Base-by-base conservation (phyloP, 345 rosid genomes). In the Brassica nigra region DNA sequence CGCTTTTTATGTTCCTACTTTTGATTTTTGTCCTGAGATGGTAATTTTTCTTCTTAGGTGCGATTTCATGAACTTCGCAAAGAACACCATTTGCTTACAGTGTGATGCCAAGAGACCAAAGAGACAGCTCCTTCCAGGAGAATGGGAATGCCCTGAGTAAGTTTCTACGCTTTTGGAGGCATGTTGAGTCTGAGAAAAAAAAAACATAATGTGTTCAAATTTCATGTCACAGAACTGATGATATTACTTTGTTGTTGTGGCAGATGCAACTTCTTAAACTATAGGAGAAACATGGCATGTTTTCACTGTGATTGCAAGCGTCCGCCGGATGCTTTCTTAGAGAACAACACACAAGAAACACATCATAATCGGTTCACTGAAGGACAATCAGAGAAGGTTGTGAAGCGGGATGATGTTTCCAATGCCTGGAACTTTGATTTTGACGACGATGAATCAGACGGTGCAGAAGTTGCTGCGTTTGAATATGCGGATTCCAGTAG, bases 131-230 rank as follows among this genome's bases (percentile, higher is more conserved):
- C 97, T 95, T 82, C 99, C 98, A 12, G 99, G 99, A 75, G 99
- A 95, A 86, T 95, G 99, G 99, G 99, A 93, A 86, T 95, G 99
- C 85, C 97, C 97, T 0, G 90, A 87, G 99, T 95, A 90, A 85
- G 99, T 83, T 84, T 75, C 74, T 68, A 57, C 4, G 0, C 77
- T 23, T 6, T 54, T 18, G 14, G 27, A 11, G 4, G 66, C 5
- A 39, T 42, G 3, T 70, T 4, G 6, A 66, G 23, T 5, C 66
- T 55, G 62, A 55, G 68, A 20, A 42, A 52, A 57, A 57, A 5
- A 57, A 57, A 5, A 11, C 1, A 37, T 28, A 18, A 12, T 47
- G 55, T 52, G 27, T n/a, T 8, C 4, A 52, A 3, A 4, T 33
- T 34, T 36, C 4, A 8, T 37, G 36, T 37, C 31, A 65, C 23